Conservation (phyloP, 495 filamentous ascomycete species). For the Penicillium mononematosum region DNA sequence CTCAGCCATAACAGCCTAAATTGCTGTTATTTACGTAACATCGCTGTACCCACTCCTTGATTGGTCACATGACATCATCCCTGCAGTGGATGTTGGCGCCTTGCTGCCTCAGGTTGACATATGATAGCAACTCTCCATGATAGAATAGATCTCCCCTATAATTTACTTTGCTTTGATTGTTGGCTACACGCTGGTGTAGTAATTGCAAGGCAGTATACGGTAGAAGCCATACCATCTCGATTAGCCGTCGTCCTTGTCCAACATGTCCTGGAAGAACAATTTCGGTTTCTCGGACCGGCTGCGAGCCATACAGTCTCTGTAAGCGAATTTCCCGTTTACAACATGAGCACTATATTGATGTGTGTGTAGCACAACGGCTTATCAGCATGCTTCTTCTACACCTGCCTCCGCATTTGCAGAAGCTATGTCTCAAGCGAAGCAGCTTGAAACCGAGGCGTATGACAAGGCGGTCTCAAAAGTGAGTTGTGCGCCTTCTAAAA, state of each 20-base stretch:
- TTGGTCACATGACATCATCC: conserved; percentile 29
- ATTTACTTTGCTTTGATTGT: background rate
- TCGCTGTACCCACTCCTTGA: background rate
- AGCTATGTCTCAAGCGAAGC: conserved; percentile 43
- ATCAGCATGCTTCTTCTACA: conserved; percentile 38
- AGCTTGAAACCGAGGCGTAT: conserved; percentile 42
- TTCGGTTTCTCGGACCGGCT: conserved; percentile 55
- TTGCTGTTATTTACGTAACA: background rate
- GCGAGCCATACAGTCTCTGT: conserved; percentile 48
- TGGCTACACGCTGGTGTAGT: background rate
- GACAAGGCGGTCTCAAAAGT: conserved; percentile 43
- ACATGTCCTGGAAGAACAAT: conserved; percentile 43
- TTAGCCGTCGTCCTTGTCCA: background rate
- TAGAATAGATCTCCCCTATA: background rate
- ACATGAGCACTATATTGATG: conserved; percentile 13
- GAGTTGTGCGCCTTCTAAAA: conserved; percentile 2
- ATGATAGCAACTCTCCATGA: background rate
- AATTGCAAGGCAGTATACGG: background rate
- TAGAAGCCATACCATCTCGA: background rate
- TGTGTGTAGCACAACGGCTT: conserved; percentile 44
- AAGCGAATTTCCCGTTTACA: conserved; percentile 14
- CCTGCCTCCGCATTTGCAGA: conserved; percentile 40
- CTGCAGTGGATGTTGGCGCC: background rate
- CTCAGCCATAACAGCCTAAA: background rate
- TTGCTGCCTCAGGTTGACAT: conserved; percentile 1